Base-by-base conservation (phyloP, 2,329 filamentous ascomycete species). In the Huntiella moniliformis region DNA sequence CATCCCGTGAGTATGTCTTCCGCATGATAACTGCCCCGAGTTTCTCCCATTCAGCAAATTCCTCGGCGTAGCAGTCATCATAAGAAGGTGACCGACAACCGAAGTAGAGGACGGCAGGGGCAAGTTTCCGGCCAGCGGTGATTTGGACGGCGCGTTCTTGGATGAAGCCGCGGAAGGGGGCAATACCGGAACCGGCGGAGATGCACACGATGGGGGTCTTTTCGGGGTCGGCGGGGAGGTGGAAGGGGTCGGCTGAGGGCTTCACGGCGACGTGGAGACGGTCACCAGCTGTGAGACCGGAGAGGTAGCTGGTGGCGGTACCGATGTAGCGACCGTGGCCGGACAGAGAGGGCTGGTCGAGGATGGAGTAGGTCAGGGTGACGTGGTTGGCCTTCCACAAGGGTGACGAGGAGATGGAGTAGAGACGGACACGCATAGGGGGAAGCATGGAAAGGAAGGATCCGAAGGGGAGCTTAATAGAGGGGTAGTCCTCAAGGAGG, bases 321-420 rank as follows among this genome's bases (percentile, higher is more conserved):
- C 77, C 77, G 5, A 71, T 55, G 58, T 74, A 66, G 7, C 61
- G 60, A 10, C 68, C 67, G 44, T 65, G 64, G 43, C 64, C 64
- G 2, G 67, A 65, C 8, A 68, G 61, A 0, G 75, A 68, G 0
- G 71, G 68, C 2, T 64, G 64, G 41, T 77, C 67, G 43, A 82
- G 67, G 1, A 86, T 68, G 3, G 70, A 68, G 61, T 80, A 85
- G 3, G 79, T 85, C 18, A 87, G 67, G 0, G 77, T 77, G 43
- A 71, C 70, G 48, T 66, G 65, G 8, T 61, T 63, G 0, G 71
- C 65, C 51, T 77, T 68, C 51, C 63, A 65, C 0, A 83, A 65
- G 0, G 81, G 79, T 0, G 80, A 83, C 0, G 80, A 85, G 0
- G 81, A 85, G 55, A 87, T 84, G 31, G 77, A 82, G 53, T 86